A percentile compares a stretch with the other conserved stretches of the same genome.
Conservation (phyloP, 371 early-diverging fungal genomes). For the Rhizopus stolonifer region DNA sequence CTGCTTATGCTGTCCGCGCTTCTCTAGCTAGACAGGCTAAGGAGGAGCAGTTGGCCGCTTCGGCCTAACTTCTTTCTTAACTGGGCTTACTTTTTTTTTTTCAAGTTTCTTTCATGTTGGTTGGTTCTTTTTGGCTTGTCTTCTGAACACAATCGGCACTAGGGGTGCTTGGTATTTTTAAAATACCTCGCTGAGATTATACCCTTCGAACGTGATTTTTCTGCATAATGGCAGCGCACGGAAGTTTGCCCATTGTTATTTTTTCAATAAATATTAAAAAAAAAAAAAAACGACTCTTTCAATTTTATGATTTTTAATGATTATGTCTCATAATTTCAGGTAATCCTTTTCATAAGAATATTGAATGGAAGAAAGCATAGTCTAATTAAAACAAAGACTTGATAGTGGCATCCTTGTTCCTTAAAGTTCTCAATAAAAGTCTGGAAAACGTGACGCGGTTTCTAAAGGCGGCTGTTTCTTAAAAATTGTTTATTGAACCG, state of each 20-base stretch:
- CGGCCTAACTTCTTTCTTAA: constrained; percentile 7
- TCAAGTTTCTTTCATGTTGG: constrained; percentile 11
- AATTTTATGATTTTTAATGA: too few species aligned
- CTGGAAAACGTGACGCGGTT: constrained; percentile 4
- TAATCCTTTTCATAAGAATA: too few species aligned
- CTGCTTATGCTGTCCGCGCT: constrained; percentile 58
- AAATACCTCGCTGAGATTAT: constrained; percentile 41
- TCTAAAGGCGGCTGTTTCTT: not conserved
- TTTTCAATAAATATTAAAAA: not conserved
- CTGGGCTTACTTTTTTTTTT: constrained; percentile 19
- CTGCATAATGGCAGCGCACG: constrained; percentile 48
- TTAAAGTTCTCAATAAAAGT: too few species aligned
- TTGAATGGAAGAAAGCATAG: too few species aligned
- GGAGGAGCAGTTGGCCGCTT: constrained; percentile 11
- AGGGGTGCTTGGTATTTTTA: constrained; percentile 41
- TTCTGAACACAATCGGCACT: constrained; percentile 30
- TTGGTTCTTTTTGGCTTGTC: constrained; percentile 9
- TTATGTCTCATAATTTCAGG: too few species aligned
- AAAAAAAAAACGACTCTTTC: not conserved
- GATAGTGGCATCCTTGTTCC: too few species aligned
- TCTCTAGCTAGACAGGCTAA: constrained; percentile 39
- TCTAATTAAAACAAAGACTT: too few species aligned
- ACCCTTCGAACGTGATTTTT: constrained; percentile 50
- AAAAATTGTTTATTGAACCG: not conserved
- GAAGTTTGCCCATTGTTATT: constrained; percentile 28